Base-by-base conservation (phyloP, 2,329 filamentous ascomycete genomes). In the Calonectria pteridis region DNA sequence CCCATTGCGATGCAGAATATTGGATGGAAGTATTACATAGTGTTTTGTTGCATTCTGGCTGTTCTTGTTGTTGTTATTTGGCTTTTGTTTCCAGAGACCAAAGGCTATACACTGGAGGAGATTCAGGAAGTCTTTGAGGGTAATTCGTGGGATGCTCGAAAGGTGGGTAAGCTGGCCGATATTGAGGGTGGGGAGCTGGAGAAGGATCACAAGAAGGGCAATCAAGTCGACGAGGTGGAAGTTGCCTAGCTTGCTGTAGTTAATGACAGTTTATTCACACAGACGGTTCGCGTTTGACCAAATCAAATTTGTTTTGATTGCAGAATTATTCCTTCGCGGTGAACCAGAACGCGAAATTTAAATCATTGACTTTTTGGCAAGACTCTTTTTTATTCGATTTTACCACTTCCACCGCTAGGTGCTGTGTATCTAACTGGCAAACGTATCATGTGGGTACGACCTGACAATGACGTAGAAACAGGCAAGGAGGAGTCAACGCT, bases 1-100 rank as follows among this genome's bases (percentile, higher is more conserved):
- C 86, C 86, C 0, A 83, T 87, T 6, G 85, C 83, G 0, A 82
- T 87, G 66, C 73, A 79, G 1, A 79, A 73, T 0, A 83, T 87
- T 14, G 78, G 74, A 0, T 87, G 85, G 84, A 84, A 81, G 62
- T 87, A 86, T 71, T 87, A 85, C 58, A 82, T 84, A 49, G 80
- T 87, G 13, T 87, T 84, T 65, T 81, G 83, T 70, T 83, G 81
- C 11, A 84, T 84, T 46, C 51, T 86, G 23, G 77, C 76, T 1
- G 69, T 81, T 4, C 78, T 84, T 14, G 66, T 86, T 2, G 69
- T 77, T 0, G 43, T 84, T 20, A 81, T 86, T 23, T 87, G 83
- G 75, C 84, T 86, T 73, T 79, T 84, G 18, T 83, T 83, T 58
- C 82, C 82, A 0, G 83, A 84, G 74, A 84, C 83, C 0, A 83